Base-by-base conservation (phyloP, 2,329 filamentous ascomycete species). In the Aaosphaeria pasadenensis region DNA sequence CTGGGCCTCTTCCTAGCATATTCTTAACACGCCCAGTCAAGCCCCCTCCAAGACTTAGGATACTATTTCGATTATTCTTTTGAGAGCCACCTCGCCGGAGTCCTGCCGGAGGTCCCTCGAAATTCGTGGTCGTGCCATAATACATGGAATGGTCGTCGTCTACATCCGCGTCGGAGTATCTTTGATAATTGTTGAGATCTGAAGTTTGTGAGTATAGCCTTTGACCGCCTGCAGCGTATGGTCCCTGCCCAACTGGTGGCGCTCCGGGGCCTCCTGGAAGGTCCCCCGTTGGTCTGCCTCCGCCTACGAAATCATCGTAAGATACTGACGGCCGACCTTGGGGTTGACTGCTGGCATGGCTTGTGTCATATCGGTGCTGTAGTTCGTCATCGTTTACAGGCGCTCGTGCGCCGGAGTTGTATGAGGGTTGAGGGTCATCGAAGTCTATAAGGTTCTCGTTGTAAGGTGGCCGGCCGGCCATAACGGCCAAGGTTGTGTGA, bases 271-370 rank as follows among this genome's bases (percentile, higher is more conserved):
- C 69, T 58, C 74, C 71, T 46, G 74, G 71, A 57, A 77, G 55
- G 52, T 65, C 71, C 63, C 75, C 54, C 35, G 60, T 64, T 50
- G 78, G 74, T 52, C 76, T 77, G 54, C 76, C 75, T 43, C 78
- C 84, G 55, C 92, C 92, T 53, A 97, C 86, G 69, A 96, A 97
- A 62, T 94, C 88, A 77, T 96, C 92, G 73, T 96, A 96, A 49
- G 91, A 95, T 45, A 92, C 85, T 29, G 91, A 96, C 45, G 91
- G 89, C 57, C 92, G 87, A 48, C 84, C 74, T 52, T 82, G 81
- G 42, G 80, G 75, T 58, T 84, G 72, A 55, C 80, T 76, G 56
- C 88, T 82, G 54, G 79, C 76, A 56, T 83, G 78, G 62, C 88
- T 80, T 64, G 87, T 84, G 63, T 87, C 82, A 73, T 89, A 91